Base-by-base conservation (phyloP, 2,329 filamentous ascomycete species). In the Sporothrix sp. region DNA sequence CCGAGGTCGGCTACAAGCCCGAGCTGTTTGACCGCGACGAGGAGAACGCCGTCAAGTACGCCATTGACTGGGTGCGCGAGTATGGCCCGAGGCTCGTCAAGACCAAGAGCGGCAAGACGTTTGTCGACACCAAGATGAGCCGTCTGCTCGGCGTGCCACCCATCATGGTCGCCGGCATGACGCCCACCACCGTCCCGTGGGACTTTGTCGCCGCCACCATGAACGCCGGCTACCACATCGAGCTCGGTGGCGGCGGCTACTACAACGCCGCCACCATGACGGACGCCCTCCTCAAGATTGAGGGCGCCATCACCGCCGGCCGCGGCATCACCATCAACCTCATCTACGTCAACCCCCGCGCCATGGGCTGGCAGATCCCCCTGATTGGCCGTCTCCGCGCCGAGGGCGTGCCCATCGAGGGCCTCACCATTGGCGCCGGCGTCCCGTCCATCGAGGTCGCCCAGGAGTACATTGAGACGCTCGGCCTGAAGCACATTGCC, bases 11-110 rank as follows among this genome's bases (percentile, higher is more conserved):
- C 50, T 98, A 96, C 75, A 98, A 98, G 76, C 85, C 91, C 2
- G 93, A 98, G 70, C 76, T 98, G 47, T 98, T 98, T 61, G 91
- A 98, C 65, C 85, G 93, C 52, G 93, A 98, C 64, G 88, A 90
- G 62, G 87, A 96, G 64, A 82, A 96, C 62, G 90, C 93, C 5
- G 85, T 98, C 62, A 93, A 90, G 67, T 97, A 89, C 65, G 91
- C 93, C 44, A 84, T 89, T 27, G 88, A 98, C 68, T 98, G 94
- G 94, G 89, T 98, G 52, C 94, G 94, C 68, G 90, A 96, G 66
- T 90, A 93, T 64, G 90, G 91, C 9, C 93, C 94, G n/a, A 85
- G 83, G 53, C 76, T 98, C 38, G 82, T 95, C 60, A 93, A 87
- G 70, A 96, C 87, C 13, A 91, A 90, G 10, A 82, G 80, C 52